Percentiles rank a stretch among this genome's conserved stretches.
Evolutionary conservation across 176 grass and related monocot genomes (phyloP).

Genomic region (Cenchrus fungigraminus): DNA sequence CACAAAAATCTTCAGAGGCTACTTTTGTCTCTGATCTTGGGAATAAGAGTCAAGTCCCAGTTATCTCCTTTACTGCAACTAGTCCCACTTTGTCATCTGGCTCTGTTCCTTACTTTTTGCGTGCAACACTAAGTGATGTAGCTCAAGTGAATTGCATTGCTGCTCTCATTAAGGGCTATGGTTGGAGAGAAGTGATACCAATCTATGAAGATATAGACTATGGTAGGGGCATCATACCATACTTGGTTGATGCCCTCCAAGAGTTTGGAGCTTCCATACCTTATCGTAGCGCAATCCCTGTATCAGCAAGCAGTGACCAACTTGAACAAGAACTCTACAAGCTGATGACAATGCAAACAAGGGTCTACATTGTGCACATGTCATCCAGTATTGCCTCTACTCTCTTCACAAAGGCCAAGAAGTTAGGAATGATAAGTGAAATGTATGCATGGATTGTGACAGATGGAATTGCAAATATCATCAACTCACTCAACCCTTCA

Average conservation of each 20-base stretch:
- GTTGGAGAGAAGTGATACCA: conserved; percentile 54
- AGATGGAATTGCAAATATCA: conserved; percentile 43
- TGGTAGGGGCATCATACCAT: conserved; percentile 57
- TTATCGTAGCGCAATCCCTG: conserved; percentile 43
- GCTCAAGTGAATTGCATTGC: conserved; percentile 48
- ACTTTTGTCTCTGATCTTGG: conserved; percentile 58
- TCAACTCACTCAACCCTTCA: conserved; percentile 36
- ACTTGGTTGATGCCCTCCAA: conserved; percentile 59
- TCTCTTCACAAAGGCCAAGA: conserved; percentile 52
- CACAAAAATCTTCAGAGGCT: conserved; percentile 34
- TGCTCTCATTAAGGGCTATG: conserved; percentile 48
- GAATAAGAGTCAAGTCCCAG: conserved; percentile 48
- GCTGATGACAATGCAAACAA: conserved; percentile 54
- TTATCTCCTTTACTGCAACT: conserved; percentile 67
- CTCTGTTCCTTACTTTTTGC: conserved; percentile 49
- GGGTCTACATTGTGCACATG: conserved; percentile 69
- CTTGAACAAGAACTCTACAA: conserved; percentile 40
- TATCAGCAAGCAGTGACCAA: conserved; percentile 29
- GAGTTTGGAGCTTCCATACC: conserved; percentile 39
- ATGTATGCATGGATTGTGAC: conserved; percentile 69
- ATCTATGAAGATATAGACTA: conserved; percentile 67
- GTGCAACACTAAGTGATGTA: conserved; percentile 49
- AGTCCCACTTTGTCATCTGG: conserved; percentile 46
- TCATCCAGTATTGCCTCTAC: conserved; percentile 24
- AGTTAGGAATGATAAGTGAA: conserved; percentile 56